Conservation (phyloP, 106 monocot genomes). For the Narthecium ossifragum region DNA sequence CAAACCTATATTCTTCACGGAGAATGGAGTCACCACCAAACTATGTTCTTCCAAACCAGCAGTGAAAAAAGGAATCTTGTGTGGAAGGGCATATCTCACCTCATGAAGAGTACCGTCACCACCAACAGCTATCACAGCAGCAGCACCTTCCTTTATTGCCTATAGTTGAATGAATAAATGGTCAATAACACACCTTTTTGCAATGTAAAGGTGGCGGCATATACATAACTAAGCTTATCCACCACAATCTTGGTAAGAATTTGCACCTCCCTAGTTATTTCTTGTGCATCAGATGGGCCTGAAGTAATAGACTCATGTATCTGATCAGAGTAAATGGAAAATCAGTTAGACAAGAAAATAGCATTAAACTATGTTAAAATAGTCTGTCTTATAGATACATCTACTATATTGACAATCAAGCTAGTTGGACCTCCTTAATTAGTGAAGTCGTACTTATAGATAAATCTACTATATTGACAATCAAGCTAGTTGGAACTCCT, state of each 20-base stretch:
- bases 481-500: not conserved
- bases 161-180: conserved; percentile 13
- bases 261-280: conserved; percentile 89
- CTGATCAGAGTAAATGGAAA: conserved; percentile 19
- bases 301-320: conserved; percentile 80
- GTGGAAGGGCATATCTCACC: too few relatives aligned
- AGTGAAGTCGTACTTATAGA: not conserved
- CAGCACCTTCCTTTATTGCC: conserved; percentile 93
- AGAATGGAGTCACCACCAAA: too few relatives aligned
- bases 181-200: too few relatives aligned
- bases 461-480: not conserved
- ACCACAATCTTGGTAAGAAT: conserved; percentile 25
- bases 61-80: too few relatives aligned
- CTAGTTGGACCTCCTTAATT: not conserved
- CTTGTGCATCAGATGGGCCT: conserved; percentile 72
- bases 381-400: too few relatives aligned
- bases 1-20: too few relatives aligned
- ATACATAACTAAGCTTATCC: conserved; percentile 2
- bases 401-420: not conserved
- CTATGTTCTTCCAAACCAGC: too few relatives aligned
- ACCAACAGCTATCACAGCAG: conserved; percentile 96
- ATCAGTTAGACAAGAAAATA: not conserved
- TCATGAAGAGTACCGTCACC: conserved; percentile 99
- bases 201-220: not conserved
- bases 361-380: not conserved